Base-by-base conservation (phyloP, 768 basidiomycete species). In the Trametes cinnabarina region DNA sequence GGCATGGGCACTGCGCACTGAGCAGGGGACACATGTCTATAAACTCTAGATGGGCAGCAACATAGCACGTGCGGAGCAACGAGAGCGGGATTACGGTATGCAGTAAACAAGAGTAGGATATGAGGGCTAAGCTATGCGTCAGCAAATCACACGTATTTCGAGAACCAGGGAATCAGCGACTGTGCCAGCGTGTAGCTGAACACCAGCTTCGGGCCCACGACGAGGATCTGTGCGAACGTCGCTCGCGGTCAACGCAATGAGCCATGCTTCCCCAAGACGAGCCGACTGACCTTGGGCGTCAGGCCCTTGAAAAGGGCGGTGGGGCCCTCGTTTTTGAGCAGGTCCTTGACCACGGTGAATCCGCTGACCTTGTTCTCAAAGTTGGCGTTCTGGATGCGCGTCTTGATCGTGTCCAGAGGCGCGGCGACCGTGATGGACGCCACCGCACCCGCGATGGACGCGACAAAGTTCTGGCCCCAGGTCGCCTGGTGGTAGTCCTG, bases 161-260 rank as follows among this genome's bases (percentile, higher is more conserved):
- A 82, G 74, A 95, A 97, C 66, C 88, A 76, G 44, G 95, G 95
- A 77, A 98, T 98, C 72, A 98, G 79, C 17, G 89, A 90, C 74
- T 98, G 96, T 11, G 96, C 96, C 3, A 98, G 83, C 47, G 96
- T 98, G 78, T 96, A 98, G 66, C 92, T 94, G 82, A 98, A 98
- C 66, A 98, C 93, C 34, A 98, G 85, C 77, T 98, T 98, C 39
- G 96, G 96, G 50, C 94, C 95, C 35, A 98, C 94, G 60, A 98
- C 94, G 44, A 98, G 80, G 65, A 96, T 90, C 92, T 95, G 40
- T 30, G 51, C 23, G 48, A 50, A n/a, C n/a, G 49, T 39, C 60
- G 71, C 14, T 73, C n/a, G 26, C 26, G 37, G 43, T 57, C 26
- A 60, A 44, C n/a, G 9, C 4, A 9, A 3, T 23, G 19, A 23